Evolutionary conservation across 768 basidiomycete species (phyloP).

Genomic region (Leucocoprinus leucothites): DNA sequence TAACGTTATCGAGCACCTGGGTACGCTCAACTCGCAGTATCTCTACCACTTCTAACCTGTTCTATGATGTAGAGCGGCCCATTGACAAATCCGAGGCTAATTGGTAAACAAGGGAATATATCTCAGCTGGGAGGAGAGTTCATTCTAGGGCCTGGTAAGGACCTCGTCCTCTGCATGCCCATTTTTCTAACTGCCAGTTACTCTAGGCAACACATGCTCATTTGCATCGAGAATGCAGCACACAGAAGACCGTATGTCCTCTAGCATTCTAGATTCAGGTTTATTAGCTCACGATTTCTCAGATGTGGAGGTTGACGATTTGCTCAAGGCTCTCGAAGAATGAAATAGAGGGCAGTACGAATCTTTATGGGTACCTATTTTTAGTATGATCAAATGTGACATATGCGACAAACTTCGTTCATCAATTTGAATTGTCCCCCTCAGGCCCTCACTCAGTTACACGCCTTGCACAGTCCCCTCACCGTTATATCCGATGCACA

Average conservation of each 20-base stretch:
- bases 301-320: slow-evolving; percentile 49
- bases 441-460: too few relatives aligned
- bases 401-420: not conserved
- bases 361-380: not conserved
- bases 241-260: slow-evolving; percentile 53
- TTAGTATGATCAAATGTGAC: not conserved
- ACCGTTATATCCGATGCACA: too few relatives aligned
- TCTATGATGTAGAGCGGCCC: slow-evolving; percentile 28
- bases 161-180: too few relatives aligned
- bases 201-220: slow-evolving; percentile 38
- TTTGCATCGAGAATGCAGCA: slow-evolving; percentile 60
- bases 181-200: not conserved
- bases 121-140: slow-evolving; percentile 65
- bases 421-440: not conserved
- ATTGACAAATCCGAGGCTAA: slow-evolving; percentile 37
- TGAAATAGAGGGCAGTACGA: not conserved
- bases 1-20: slow-evolving; percentile 41
- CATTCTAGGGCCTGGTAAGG: slow-evolving; percentile 52
- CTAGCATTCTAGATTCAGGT: slow-evolving; percentile 18
- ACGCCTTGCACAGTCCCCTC: too few relatives aligned
- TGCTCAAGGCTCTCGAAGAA: slow-evolving; percentile 44
- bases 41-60: not conserved
- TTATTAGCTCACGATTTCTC: not conserved
- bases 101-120: slow-evolving; percentile 64
- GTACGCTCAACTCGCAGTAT: slow-evolving; percentile 23